Evolutionary conservation across 2,329 filamentous ascomycete genomes (phyloP), one percentile per base, ranked within the genome.

Genomic region (Epichloe brachyelytri): DNA sequence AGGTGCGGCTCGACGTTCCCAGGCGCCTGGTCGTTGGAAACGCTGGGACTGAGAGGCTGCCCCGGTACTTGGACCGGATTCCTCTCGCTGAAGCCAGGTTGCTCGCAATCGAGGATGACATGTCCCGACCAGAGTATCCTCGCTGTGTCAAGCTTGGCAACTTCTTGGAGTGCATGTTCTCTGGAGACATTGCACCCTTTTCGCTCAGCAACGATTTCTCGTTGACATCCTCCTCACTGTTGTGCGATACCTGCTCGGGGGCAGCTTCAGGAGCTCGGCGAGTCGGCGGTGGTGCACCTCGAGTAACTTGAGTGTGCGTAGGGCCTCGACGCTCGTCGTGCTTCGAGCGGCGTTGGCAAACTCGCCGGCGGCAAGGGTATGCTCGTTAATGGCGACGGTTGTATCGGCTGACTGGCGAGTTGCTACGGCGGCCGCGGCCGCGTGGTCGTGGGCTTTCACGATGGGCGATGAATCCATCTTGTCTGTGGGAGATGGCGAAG

Each of bases 271-370:
- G 41, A 96, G 80, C 56, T 85, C 81, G 15, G 90, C 88, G 12
- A 97, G 82, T 55, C 82, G 83, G 57, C 82, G 80, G 65, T 98
- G 93, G 65, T 98, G 88, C 56, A 86, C 78, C 67, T 96, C 88
- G 52, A 98, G 82, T 3, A 97, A 78, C 57, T 79, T 80, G 54
- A 98, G 74, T 10, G 90, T 93, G 49, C 93, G 82, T 47, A 95
- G 70, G 14, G 90, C 91, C 74, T 95, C 76, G 55, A 76, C 64
- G 62, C 74, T 79, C 40, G 73, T 75, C 7, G 88, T 95, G 46
- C 71, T 77, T 54, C 80, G 78, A n/a, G 87, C 83, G 33, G 89
- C 90, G 54, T 84, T 83, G 54, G 88, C 83, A 65, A 95, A 97
- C 65, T 95, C 88, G 56, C 83, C 84, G 2, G 93, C 91, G 38